Conservation (phyloP, 306 rosid genomes). For the Rosa chinensis region DNA sequence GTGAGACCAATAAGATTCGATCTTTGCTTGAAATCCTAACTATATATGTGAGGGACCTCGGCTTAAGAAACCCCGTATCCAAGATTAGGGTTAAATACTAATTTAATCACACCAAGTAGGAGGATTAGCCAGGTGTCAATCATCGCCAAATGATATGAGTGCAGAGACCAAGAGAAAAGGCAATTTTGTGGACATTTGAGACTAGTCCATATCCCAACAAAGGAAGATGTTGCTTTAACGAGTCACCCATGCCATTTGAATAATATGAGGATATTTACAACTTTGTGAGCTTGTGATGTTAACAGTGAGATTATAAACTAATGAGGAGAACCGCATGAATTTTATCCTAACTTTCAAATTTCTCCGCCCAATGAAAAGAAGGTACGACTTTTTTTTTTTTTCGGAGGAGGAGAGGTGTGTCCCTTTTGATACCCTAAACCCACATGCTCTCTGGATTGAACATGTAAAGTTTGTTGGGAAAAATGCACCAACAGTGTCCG, state of each 20-base stretch:
- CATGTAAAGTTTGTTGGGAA: background rate
- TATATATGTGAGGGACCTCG: constrained; percentile 24
- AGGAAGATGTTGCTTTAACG: constrained; percentile 37
- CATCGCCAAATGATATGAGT: constrained; percentile 50
- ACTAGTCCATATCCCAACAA: constrained; percentile 33
- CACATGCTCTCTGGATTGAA: constrained; percentile 11
- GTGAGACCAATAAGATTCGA: constrained; percentile 68
- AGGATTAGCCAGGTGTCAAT: constrained; percentile 70
- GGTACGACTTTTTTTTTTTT: constrained; percentile 25
- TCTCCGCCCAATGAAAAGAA: constrained; percentile 21
- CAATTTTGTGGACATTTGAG: constrained; percentile 9
- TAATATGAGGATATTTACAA: background rate
- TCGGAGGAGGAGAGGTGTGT: constrained; percentile 17
- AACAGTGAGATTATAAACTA: constrained; percentile 25
- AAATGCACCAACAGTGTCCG: too few species aligned
- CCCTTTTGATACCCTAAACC: constrained; percentile 7
- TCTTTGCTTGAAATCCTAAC: constrained; percentile 13
- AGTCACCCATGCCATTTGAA: constrained; percentile 24
- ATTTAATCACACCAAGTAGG: constrained; percentile 13
- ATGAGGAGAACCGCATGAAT: constrained; percentile 51
- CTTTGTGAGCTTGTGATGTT: constrained; percentile 29
- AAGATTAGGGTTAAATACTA: constrained; percentile 14
- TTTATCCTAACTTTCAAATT: constrained; percentile 27
- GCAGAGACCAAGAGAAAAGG: constrained; percentile 38
- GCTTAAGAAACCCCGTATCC: constrained; percentile 23